Evolutionary conservation across 169 alveolate genomes (phyloP), one percentile per base, ranked within the genome.

Genomic region (Theileria annulata): DNA sequence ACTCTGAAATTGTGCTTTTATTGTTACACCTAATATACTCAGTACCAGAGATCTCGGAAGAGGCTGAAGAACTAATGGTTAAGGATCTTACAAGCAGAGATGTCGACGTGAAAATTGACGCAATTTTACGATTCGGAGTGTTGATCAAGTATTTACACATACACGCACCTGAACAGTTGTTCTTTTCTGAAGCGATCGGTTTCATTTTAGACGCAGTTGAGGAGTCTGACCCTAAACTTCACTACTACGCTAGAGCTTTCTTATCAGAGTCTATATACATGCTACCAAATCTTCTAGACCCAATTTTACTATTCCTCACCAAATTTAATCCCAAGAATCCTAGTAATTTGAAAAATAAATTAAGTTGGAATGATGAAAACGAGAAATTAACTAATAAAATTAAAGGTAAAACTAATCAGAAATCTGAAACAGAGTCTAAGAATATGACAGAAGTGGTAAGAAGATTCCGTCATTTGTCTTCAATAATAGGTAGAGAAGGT

Each of bases 401-500:
- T 10, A 10, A 9, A 15, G 15, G 33, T 21, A 25, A 10, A 19
- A 10, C 35, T 21, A 56, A 15, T 4, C 30, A 56, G 6, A 56
- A 13, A 19, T 21, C n/a, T 21, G 66, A 56, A 8, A 56, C 66
- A 8, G 73, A 80, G 17, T 49, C 68, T 68, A 77, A 75, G 56
- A 47, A 85, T 13, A 83, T 76, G 25, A 74, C 62, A 4, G 82
- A 83, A 10, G 51, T 83, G 2, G 30, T 83, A 48, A 49, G 86
- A 47, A 75, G 49, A 54, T 83, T 83, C 51, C 49, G 86, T 4
- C 85, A 83, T 42, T 49, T 83, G 8, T 83, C 90, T n/a, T 83
- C 77, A 33, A 83, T 83, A 28, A 77, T 83, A 9, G 79, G 86
- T 19, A 71, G 90, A 56, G 90, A 83, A 30, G 90, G 90, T 6